Conservation (phyloP, 495 filamentous ascomycete species). For the Cudoniella acicularis region DNA sequence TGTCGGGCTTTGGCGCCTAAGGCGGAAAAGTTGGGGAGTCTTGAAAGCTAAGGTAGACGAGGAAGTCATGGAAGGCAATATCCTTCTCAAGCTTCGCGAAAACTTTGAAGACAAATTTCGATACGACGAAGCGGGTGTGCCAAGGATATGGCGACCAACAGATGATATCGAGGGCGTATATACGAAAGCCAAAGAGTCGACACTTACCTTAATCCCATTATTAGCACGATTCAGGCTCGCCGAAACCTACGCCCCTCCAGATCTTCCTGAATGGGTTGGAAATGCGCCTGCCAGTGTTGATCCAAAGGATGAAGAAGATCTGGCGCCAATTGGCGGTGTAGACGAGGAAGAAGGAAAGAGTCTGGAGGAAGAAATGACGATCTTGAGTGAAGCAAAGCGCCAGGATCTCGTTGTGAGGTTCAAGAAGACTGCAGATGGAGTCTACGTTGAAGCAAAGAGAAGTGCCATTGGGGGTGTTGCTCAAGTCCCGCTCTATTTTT, state of each 20-base stretch:
- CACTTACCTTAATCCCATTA: slow-evolving; percentile 82
- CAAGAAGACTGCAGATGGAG: slow-evolving; percentile 95
- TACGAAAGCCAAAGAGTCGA: slow-evolving; percentile 85
- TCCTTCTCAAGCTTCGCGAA: slow-evolving; percentile 90
- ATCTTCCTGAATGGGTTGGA: slow-evolving; percentile 78
- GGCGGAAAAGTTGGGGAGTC: slow-evolving; percentile 91
- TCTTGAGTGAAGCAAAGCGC: slow-evolving; percentile 80
- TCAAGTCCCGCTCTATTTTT: slow-evolving; percentile 93
- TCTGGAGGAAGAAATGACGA: slow-evolving; percentile 92
- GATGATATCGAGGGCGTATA: slow-evolving; percentile 97
- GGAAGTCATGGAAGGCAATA: slow-evolving; percentile 95
- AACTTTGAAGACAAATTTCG: slow-evolving; percentile 99
- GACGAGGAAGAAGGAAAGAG: slow-evolving; percentile 93
- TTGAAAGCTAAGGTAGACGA: slow-evolving; percentile 89
- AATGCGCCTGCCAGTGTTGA: slow-evolving; percentile 70
- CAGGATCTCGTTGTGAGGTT: slow-evolving; percentile 91
- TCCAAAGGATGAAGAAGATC: slow-evolving; percentile 83
- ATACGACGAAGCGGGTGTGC: slow-evolving; percentile 92
- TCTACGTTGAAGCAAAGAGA: slow-evolving; percentile 95
- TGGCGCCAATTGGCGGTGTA: slow-evolving; percentile 79
- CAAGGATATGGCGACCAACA: slow-evolving; percentile 92
- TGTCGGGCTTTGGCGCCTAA: slow-evolving; percentile 86
- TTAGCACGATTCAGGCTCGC: slow-evolving; percentile 77
- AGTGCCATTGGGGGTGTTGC: slow-evolving; percentile 93
- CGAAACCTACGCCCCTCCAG: slow-evolving; percentile 67